phyloP scores from a whole-genome alignment of 2,329 filamentous ascomycete species.

The Arthrinium phaeospermum region DNA sequence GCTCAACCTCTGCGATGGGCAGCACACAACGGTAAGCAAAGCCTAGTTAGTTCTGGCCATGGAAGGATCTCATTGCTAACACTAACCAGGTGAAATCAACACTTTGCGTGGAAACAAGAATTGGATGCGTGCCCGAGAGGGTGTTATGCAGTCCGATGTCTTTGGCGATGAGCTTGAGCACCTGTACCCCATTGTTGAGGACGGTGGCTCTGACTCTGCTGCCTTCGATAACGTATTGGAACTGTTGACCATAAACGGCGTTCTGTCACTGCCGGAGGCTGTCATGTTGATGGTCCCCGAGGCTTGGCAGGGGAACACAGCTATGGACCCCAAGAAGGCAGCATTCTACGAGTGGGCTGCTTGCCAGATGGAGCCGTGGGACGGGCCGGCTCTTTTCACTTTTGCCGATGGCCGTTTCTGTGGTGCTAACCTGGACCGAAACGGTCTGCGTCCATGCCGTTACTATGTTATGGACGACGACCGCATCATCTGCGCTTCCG shows the following conservation, averaged over 20 bases:
- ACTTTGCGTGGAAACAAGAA: constrained; percentile 98
- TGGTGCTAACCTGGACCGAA: constrained; percentile 94
- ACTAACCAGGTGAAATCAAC: constrained; percentile 78
- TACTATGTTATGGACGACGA: constrained; percentile 98
- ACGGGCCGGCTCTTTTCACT: constrained; percentile 94
- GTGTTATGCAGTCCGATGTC: constrained; percentile 88
- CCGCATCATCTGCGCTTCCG: constrained; percentile 94
- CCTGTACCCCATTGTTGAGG: constrained; percentile 94
- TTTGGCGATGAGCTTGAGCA: constrained; percentile 91
- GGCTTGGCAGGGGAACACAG: constrained; percentile 92
- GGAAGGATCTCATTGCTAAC: not conserved
- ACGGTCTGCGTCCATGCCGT: constrained; percentile 91
- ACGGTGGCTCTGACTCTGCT: constrained; percentile 94
- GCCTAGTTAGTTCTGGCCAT: constrained; percentile 24
- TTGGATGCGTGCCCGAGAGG: constrained; percentile 98
- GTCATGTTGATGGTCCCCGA: constrained; percentile 99
- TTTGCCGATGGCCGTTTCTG: constrained; percentile 97
- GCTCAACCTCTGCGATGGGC: constrained; percentile 96
- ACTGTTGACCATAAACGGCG: constrained; percentile 91
- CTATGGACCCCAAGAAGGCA: constrained; percentile 93
- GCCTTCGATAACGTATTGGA: constrained; percentile 98
- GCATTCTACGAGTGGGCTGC: constrained; percentile 99
- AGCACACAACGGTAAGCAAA: constrained; percentile 81
- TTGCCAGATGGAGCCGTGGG: constrained; percentile 99
- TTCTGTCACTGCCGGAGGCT: constrained; percentile 91